Evolutionary conservation across 1,139 yeast genomes (phyloP).

Genomic region (Blastobotrys illinoisensis): DNA sequence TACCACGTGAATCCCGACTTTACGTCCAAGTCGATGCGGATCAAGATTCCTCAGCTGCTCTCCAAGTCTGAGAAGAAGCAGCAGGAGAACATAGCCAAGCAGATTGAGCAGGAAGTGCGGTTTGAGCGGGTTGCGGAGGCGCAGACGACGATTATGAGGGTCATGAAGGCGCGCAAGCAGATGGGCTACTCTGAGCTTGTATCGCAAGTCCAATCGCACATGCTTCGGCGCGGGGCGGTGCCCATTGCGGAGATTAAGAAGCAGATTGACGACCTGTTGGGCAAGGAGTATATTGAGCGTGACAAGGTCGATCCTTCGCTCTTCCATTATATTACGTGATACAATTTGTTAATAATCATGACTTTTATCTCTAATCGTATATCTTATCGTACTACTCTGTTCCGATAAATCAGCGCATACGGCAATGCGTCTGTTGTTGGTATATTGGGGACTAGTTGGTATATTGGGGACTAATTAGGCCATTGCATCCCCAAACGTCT

Average conservation of each 20-base stretch:
- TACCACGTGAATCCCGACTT: conserved; percentile 32
- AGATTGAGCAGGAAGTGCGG: conserved; percentile 20
- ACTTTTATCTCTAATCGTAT: no score
- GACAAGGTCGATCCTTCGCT: conserved; percentile 6
- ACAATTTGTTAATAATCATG: no score
- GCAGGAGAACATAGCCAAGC: conserved; percentile 9
- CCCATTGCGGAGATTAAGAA: conserved; percentile 29
- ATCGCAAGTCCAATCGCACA: conserved; percentile 26
- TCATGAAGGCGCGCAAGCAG: conserved; percentile 31
- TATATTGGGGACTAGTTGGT: no score
- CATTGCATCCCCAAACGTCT: not conserved
- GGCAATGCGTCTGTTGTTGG: not conserved
- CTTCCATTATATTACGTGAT: conserved; percentile 12
- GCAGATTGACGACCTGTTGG: conserved; percentile 32
- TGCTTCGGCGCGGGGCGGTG: conserved; percentile 28
- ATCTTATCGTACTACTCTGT: no score
- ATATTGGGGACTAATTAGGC: no score
- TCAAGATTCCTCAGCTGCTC: conserved; percentile 33
- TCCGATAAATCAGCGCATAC: not conserved
- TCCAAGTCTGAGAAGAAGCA: conserved; percentile 6
- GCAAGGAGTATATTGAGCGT: conserved; percentile 31
- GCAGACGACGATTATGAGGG: conserved; percentile 35
- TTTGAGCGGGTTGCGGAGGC: conserved; percentile 32
- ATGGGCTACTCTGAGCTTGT: conserved; percentile 35
- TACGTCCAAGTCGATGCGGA: conserved; percentile 24